Conservation (phyloP, 345 rosid genomes). For the Euclidium syriacum region DNA sequence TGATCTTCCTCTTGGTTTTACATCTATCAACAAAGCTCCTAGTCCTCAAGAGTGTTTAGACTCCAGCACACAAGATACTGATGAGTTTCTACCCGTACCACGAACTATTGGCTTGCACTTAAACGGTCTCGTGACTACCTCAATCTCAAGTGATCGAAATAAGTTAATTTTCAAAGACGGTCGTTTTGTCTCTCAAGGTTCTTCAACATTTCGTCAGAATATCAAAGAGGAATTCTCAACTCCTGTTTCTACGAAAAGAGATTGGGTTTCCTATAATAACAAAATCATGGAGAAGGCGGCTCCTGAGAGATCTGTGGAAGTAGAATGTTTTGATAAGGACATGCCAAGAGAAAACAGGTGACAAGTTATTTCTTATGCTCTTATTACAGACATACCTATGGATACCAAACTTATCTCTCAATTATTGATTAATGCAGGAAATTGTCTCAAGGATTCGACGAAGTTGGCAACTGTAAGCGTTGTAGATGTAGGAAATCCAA, state of each 20-base stretch:
- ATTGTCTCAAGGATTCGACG: slow-evolving; percentile 32
- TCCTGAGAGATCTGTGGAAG: slow-evolving; percentile 24
- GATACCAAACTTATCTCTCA: background rate
- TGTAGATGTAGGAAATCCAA: slow-evolving; percentile 85
- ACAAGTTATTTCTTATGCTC: background rate
- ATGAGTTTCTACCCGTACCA: slow-evolving; percentile 11
- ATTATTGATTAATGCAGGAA: slow-evolving; percentile 31
- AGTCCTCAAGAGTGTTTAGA: slow-evolving; percentile 15
- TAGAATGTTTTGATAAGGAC: slow-evolving; percentile 16
- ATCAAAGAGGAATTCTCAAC: slow-evolving; percentile 18
- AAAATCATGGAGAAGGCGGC: slow-evolving; percentile 32
- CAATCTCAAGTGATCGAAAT: slow-evolving; percentile 28
- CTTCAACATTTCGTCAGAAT: slow-evolving; percentile 2
- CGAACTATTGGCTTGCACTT: slow-evolving; percentile 53
- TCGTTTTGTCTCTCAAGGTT: slow-evolving; percentile 19
- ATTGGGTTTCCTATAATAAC: slow-evolving; percentile 27
- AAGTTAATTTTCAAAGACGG: slow-evolving; percentile 23
- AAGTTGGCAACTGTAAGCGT: slow-evolving; percentile 63
- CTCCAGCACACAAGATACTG: slow-evolving; percentile 15
- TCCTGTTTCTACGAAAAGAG: slow-evolving; percentile 29
- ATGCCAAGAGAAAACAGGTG: slow-evolving; percentile 45
- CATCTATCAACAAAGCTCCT: slow-evolving; percentile 27
- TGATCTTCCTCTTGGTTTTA: slow-evolving; percentile 16
- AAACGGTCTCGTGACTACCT: slow-evolving; percentile 41
- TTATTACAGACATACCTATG: background rate